These are phyloP conservation scores for Lumnitzera littorea DNA, from an alignment of 345 rosid genomes.

Conservation along the genomic window DNA sequence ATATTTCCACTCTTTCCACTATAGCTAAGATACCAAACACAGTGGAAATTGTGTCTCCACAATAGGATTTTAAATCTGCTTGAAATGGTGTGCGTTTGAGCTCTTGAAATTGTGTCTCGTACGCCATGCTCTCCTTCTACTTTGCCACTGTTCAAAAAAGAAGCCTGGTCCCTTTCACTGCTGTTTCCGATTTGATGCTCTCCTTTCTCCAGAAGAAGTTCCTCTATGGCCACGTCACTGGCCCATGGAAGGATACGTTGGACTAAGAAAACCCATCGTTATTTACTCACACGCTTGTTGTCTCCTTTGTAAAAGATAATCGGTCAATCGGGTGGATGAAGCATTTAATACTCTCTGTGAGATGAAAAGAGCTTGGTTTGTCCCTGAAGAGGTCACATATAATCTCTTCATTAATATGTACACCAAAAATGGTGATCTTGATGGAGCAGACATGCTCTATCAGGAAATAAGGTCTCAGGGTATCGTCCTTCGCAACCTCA, in stretches of 20 bases:
- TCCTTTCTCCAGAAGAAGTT: constrained; percentile 89
- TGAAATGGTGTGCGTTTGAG: too few relatives aligned
- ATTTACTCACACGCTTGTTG: constrained; percentile 70
- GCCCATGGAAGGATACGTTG: constrained; percentile 64
- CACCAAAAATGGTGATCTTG: constrained; percentile 44
- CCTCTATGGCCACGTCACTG: constrained; percentile 54
- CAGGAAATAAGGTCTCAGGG: constrained; percentile 65
- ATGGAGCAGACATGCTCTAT: constrained; percentile 49
- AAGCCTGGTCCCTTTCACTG: constrained; percentile 35
- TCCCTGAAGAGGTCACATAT: constrained; percentile 81
- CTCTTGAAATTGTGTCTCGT: too few relatives aligned
- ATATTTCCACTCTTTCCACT: too few relatives aligned
- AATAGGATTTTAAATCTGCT: too few relatives aligned
- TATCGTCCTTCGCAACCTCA: constrained; percentile 70
- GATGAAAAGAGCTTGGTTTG: constrained; percentile 57
- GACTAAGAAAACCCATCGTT: constrained; percentile 39
- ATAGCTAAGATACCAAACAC: too few relatives aligned
- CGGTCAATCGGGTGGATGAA: constrained; percentile 25
- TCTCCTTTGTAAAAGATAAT: constrained; percentile 60
- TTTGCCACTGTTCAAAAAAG: constrained; percentile 78
- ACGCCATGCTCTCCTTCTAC: constrained; percentile 64
- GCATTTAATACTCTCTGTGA: constrained; percentile 53
- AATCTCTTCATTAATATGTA: constrained; percentile 55
- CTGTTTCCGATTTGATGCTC: constrained; percentile 85
- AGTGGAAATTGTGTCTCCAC: too few relatives aligned